Evolutionary conservation across 192 early-diverging fungal genomes (phyloP), one percentile per base, ranked within the genome.

Genomic region (Kappamyces sp.): DNA sequence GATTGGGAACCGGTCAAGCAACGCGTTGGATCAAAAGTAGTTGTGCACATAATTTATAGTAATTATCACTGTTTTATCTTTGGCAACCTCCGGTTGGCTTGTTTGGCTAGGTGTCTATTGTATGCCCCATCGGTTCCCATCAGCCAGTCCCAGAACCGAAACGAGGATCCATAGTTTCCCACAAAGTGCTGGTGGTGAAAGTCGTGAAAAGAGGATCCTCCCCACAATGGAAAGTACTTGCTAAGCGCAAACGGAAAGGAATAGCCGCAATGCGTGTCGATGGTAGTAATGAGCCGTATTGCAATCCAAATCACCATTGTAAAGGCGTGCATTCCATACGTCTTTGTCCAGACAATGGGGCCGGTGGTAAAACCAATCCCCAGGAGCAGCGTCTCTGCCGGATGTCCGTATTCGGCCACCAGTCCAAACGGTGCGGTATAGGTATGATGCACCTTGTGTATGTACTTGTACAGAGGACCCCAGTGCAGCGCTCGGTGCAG

Each of bases 381-480:
- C 45, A 94, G 79, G 43, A 97, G 80, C 5, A 93, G 52, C 5
- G 84, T 86, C 66, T 94, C 94, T 31, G 88, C 35, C 7, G 91
- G 89, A 61, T 91, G 89, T 15, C 91, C 91, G 62, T 94, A 94
- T 69, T 93, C 89, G 31, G 91, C 89, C 7, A 88, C 76, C 58
- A 90, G 66, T 8, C 91, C 93, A 48, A 97, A 88, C 38, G 91
- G 89, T 37, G 94, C 86, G 15, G 88, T 77, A 74, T 87, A 94
- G 67, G 89, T 83, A 74, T 97, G 94, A 74, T 97, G 91, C 9
- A 87, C 73, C 75, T 97, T 97, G 84, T 97, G 94, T 54, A 97
- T 86, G 57, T 77, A 67, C 62, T 89, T 89, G 75, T 97, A 97
- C 59, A 94, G 70, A 35, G 83, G 78, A 2, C 87, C 86, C 65